Conservation (phyloP, 1,284 basidiomycete genomes). For the Ceratobasidium theobromae region DNA sequence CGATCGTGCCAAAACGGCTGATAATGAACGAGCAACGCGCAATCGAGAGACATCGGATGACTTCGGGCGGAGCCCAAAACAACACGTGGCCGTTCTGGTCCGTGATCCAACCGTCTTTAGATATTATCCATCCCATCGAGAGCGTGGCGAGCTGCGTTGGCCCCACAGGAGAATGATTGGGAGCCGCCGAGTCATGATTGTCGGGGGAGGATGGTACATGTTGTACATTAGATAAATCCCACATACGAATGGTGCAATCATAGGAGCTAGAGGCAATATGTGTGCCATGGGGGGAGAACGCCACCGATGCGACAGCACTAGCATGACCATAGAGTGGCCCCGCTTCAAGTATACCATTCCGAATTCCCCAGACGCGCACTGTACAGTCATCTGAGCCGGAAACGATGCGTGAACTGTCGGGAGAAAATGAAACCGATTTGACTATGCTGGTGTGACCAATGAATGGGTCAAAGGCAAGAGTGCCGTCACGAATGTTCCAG, state of each 20-base stretch:
- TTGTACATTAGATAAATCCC: not conserved
- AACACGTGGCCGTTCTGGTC: too few relatives aligned
- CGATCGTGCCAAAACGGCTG: too few relatives aligned
- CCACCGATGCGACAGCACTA: not conserved
- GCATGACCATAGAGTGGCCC: not conserved
- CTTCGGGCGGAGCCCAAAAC: too few relatives aligned
- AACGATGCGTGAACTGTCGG: not conserved
- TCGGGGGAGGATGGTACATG: too few relatives aligned
- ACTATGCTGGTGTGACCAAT: not conserved
- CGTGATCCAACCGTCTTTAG: too few relatives aligned
- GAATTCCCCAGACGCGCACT: not conserved
- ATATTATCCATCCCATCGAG: too few relatives aligned
- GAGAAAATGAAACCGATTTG: not conserved
- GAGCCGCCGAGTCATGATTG: too few relatives aligned
- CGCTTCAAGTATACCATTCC: not conserved
- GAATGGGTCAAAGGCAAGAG: not conserved
- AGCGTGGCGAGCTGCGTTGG: too few relatives aligned
- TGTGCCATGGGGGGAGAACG: not conserved
- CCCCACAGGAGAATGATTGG: too few relatives aligned
- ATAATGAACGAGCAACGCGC: too few relatives aligned
- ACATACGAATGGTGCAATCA: not conserved
- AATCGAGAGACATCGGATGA: too few relatives aligned
- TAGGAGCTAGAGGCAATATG: not conserved
- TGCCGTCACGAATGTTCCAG: constrained; percentile 18
- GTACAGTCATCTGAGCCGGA: not conserved